These are phyloP conservation scores for Flaveria floridana DNA, from an alignment of 140 eudicot genomes.

Conservation along the genomic window DNA sequence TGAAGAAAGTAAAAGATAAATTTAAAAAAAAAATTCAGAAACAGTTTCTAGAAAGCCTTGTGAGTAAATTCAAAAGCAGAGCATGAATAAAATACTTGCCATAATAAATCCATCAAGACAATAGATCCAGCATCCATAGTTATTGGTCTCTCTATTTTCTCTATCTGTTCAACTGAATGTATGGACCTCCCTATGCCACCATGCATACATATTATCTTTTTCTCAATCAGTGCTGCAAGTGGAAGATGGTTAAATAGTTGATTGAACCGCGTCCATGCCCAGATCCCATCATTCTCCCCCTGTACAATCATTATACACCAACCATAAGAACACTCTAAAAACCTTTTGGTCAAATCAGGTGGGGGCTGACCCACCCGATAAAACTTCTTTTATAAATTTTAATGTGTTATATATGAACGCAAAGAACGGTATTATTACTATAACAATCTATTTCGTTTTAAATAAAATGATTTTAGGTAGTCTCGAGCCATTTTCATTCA, in stretches of 20 bases:
- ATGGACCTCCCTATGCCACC: conserved; percentile 99
- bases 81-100: conserved; percentile 41
- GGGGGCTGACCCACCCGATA: not conserved
- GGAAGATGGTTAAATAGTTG: conserved; percentile 89
- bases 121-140: conserved; percentile 93
- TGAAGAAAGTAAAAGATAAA: conserved; percentile 31
- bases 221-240: conserved; percentile 90
- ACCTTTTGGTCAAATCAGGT: not conserved
- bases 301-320: conserved; percentile 28
- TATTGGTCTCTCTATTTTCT: conserved; percentile 94
- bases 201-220: conserved; percentile 93
- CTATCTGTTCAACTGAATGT: conserved; percentile 87
- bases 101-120: conserved; percentile 82
- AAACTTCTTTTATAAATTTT: not conserved
- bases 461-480: not conserved
- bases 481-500: not conserved
- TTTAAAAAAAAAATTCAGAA: not conserved
- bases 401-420: not conserved
- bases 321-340: conserved; percentile 17
- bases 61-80: conserved; percentile 3
- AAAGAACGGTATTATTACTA: not conserved
- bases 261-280: conserved; percentile 97
- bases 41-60: conserved; percentile 22
- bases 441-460: not conserved
- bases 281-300: conserved; percentile 97